phyloP scores from a whole-genome alignment of 805 yeast genomes.

The Ogataea paraovalis region DNA sequence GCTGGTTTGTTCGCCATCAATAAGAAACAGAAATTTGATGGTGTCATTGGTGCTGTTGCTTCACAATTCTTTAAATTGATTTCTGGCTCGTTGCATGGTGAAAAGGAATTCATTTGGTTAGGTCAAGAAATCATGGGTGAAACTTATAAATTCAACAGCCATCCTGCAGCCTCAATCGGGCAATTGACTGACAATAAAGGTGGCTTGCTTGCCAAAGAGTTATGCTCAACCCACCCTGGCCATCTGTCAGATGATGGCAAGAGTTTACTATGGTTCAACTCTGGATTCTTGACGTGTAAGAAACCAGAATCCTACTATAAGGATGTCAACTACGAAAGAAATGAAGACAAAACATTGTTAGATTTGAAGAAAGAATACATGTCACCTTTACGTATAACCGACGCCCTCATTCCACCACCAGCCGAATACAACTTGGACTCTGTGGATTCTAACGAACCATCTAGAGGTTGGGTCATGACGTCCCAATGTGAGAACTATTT shows the following conservation, averaged over 20 bases:
- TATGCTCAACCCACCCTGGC: constrained; percentile 63
- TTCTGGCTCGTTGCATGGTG: constrained; percentile 64
- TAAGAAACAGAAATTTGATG: constrained; percentile 45
- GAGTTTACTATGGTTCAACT: constrained; percentile 61
- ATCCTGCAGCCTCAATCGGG: constrained; percentile 59
- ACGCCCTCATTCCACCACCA: constrained; percentile 52
- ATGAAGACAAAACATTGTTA: constrained; percentile 22
- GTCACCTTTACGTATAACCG: constrained; percentile 39
- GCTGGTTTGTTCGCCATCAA: constrained; percentile 46
- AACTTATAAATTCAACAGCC: constrained; percentile 44
- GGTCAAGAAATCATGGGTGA: constrained; percentile 59
- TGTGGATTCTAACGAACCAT: constrained; percentile 39
- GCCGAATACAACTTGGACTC: constrained; percentile 30
- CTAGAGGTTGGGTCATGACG: constrained; percentile 52
- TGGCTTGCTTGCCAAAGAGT: constrained; percentile 36
- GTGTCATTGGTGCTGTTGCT: constrained; percentile 40
- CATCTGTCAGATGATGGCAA: constrained; percentile 51
- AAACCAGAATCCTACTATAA: constrained; percentile 36
- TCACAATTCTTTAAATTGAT: constrained; percentile 42
- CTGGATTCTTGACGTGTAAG: constrained; percentile 63
- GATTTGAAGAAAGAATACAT: constrained; percentile 35
- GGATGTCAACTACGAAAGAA: constrained; percentile 33
- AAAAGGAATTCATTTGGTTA: constrained; percentile 74
- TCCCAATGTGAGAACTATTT: constrained; percentile 50
- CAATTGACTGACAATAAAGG: constrained; percentile 27